Evolutionary conservation across 2,329 filamentous ascomycete species (phyloP), one percentile per base, ranked within the genome.

Genomic region (Plectosphaerella sp.): DNA sequence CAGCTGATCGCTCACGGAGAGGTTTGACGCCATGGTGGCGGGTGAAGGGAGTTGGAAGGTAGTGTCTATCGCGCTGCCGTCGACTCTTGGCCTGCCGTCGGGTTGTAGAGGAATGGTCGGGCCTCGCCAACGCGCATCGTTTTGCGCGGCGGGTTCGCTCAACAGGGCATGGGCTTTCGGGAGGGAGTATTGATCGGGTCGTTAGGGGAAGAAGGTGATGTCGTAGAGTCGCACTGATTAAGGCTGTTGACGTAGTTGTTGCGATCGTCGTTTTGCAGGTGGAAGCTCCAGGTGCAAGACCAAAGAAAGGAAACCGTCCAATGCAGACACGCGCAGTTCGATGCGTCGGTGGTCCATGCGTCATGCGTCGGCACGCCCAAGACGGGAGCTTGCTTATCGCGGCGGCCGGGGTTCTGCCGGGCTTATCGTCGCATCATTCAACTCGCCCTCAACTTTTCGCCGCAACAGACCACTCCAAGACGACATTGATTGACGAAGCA

Each of bases 1-100:
- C 63, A 97, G 83, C 72, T 93, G 90, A 64, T 91, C 86, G 64
- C 80, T 76, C 55, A 91, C 80, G 33, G 83, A 80, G 51, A 83
- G 75, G 22, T 68, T 64, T 53, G 72, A 62, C 52, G 75, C 63
- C 60, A 81, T 78, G 78, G 86, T 84, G 68, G 65, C 70, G 46
- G 47, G 25, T 18, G 8, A 5, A 3, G 28, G 28, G 8, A 9
- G 28, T 33, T 33, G 25, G 15, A 33, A 28, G 15, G 15, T 10
- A 15, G 28, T 12, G 4, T 33, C 28, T 33, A 33, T 33, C 3
- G 28, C 28, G 28, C 28, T 33, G 28, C 28, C 28, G 28, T 33
- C 11, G 28, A 12, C 8, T 33, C 28, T 33, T 12, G 28, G 28
- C 28, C 11, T 33, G 28, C 8, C 28, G 28, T 33, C 28, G 28